A percentile compares a stretch with the other conserved stretches of the same genome.
Conservation (phyloP, 2,329 filamentous ascomycete species). For the Endoconidiophora laricicola region DNA sequence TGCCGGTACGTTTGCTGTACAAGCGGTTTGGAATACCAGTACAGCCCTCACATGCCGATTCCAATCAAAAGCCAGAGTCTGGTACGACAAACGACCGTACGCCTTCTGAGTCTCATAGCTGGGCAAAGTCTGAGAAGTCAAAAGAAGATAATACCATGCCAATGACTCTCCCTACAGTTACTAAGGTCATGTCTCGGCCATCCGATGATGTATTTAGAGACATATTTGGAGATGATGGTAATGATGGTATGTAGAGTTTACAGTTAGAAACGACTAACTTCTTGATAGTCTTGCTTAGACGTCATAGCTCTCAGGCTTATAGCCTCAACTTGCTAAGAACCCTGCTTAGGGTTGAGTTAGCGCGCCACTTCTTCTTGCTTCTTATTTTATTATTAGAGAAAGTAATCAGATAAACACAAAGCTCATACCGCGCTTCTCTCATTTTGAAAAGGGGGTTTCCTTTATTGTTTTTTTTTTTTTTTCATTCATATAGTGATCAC, state of each 20-base stretch:
- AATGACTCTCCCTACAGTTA: not conserved
- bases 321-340: too few relatives aligned
- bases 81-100: not conserved
- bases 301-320: too few relatives aligned
- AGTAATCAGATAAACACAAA: too few relatives aligned
- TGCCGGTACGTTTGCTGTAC: conserved; percentile 71
- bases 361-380: too few relatives aligned
- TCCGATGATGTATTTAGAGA: conserved; percentile 11
- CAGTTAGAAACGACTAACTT: not conserved
- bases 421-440: too few relatives aligned
- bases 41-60: conserved; percentile 36
- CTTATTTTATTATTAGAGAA: too few relatives aligned
- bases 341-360: too few relatives aligned
- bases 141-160: not conserved
- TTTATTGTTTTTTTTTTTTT: too few relatives aligned
- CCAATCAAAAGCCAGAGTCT: not conserved
- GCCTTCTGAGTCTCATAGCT: not conserved
- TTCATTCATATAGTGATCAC: too few relatives aligned
- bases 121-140: not conserved
- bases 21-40: conserved; percentile 84
- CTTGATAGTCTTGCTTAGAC: too few relatives aligned
- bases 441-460: too few relatives aligned
- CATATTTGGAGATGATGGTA: conserved; percentile 13
- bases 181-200: not conserved
- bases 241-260: not conserved